phyloP scores from a whole-genome alignment of 345 rosid genomes.

The Geranium brycei region DNA sequence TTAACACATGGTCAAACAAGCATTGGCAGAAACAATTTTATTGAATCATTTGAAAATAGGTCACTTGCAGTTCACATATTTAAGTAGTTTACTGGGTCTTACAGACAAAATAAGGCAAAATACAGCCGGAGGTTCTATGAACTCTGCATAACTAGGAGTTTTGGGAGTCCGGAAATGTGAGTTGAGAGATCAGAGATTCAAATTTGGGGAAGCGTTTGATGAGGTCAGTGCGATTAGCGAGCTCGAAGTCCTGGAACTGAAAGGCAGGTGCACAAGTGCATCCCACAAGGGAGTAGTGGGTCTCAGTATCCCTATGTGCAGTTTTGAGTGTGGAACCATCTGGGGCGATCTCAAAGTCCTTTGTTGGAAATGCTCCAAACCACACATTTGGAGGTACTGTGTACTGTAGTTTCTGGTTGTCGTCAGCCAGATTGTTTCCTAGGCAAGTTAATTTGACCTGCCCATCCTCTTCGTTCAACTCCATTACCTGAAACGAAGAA shows the following conservation, averaged over 20 bases:
- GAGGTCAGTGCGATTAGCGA: conserved; percentile 55
- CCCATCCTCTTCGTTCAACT: conserved; percentile 55
- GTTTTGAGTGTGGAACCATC: conserved; percentile 35
- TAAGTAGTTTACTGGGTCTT: not conserved
- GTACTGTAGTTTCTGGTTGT: conserved; percentile 58
- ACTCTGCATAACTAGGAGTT: not conserved
- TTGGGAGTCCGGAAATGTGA: conserved; percentile 29
- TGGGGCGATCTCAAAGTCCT: conserved; percentile 35
- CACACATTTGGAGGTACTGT: conserved; percentile 74
- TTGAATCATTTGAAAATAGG: not conserved
- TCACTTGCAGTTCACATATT: not conserved
- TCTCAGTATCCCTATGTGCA: conserved; percentile 47
- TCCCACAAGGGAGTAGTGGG: conserved; percentile 67
- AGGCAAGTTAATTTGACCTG: conserved; percentile 53
- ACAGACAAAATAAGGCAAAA: not conserved
- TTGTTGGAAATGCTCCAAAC: conserved; percentile 78
- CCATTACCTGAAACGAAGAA: conserved; percentile 40
- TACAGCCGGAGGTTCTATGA: not conserved
- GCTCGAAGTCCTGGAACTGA: conserved; percentile 77
- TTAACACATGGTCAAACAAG: not conserved
- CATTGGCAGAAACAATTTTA: not conserved
- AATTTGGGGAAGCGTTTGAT: conserved; percentile 40
- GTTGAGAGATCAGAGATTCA: conserved; percentile 38
- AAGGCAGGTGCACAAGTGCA: conserved; percentile 95
- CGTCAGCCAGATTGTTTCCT: conserved; percentile 44